phyloP scores from a whole-genome alignment of 768 basidiomycete species.

The Serendipita indica region DNA sequence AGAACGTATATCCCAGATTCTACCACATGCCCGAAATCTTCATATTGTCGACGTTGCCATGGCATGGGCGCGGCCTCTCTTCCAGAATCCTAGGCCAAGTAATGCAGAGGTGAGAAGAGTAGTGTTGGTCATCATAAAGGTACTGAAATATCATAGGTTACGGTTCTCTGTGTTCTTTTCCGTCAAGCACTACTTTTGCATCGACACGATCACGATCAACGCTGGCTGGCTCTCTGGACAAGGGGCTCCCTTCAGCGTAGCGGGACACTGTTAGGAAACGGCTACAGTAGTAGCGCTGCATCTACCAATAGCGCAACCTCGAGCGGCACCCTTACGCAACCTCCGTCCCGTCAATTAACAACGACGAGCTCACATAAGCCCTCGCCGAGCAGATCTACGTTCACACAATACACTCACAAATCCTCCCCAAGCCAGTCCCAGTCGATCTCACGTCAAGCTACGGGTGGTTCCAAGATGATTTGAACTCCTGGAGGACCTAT shows the following conservation, averaged over 20 bases:
- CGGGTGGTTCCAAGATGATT: background rate
- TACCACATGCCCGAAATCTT: background rate
- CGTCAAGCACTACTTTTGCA: background rate
- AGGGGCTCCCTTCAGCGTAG: background rate
- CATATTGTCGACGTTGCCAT: conserved; percentile 3
- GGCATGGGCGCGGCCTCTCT: background rate
- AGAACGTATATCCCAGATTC: background rate
- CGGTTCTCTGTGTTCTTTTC: background rate
- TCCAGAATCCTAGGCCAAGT: background rate
- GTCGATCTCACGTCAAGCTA: background rate
- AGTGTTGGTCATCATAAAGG: background rate
- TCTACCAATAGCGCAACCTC: no score
- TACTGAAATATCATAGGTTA: background rate
- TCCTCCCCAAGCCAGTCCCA: background rate
- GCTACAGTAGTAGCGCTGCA: background rate
- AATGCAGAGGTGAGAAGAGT: background rate
- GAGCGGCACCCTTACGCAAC: background rate
- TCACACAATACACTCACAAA: no score
- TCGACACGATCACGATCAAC: background rate
- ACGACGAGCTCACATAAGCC: no score
- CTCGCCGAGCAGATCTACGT: no score
- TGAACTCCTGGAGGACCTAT: background rate
- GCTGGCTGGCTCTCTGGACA: background rate
- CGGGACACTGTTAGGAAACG: background rate
- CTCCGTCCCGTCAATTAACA: background rate